A percentile compares a stretch with the other conserved stretches of the same genome.
Conservation (phyloP, 352 stramenopile species). For the Phytophthora multivora region DNA sequence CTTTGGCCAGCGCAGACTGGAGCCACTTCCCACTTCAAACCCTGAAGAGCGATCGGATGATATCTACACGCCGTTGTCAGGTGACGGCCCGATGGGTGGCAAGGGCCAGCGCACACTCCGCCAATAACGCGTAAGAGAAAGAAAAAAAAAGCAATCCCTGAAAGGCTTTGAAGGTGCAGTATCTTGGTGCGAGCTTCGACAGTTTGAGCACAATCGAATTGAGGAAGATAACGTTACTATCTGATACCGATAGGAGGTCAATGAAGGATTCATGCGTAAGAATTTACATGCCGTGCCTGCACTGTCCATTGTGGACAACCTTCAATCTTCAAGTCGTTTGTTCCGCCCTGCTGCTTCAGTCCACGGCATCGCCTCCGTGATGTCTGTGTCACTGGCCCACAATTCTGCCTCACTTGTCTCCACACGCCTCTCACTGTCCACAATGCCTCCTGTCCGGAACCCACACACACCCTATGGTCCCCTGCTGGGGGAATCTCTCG, state of each 20-base stretch:
- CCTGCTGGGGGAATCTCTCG: slow-evolving; percentile 5
- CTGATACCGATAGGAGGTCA: too few relatives aligned
- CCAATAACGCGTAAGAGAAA: slow-evolving; percentile 12
- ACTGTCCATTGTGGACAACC: slow-evolving; percentile 8
- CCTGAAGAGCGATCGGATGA: slow-evolving; percentile 30
- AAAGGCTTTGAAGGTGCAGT: background rate
- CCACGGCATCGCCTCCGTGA: background rate
- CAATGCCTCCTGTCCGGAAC: background rate
- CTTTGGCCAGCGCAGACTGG: slow-evolving; percentile 15
- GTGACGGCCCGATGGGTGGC: slow-evolving; percentile 37
- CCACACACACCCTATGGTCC: slow-evolving; percentile 9
- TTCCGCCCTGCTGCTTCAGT: slow-evolving; percentile 9
- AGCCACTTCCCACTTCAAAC: background rate
- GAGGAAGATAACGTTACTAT: slow-evolving; percentile 5
- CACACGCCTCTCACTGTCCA: background rate
- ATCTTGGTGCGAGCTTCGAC: background rate
- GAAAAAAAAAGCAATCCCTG: background rate
- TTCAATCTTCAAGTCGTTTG: background rate
- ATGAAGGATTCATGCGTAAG: background rate
- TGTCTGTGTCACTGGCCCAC: slow-evolving; percentile 3
- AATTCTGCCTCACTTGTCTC: background rate
- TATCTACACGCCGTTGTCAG: slow-evolving; percentile 43
- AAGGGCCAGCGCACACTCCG: slow-evolving; percentile 20
- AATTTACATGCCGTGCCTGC: background rate
- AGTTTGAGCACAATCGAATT: background rate